phyloP scores from a whole-genome alignment of 352 stramenopile genomes.

The Pythium phragmitis region DNA sequence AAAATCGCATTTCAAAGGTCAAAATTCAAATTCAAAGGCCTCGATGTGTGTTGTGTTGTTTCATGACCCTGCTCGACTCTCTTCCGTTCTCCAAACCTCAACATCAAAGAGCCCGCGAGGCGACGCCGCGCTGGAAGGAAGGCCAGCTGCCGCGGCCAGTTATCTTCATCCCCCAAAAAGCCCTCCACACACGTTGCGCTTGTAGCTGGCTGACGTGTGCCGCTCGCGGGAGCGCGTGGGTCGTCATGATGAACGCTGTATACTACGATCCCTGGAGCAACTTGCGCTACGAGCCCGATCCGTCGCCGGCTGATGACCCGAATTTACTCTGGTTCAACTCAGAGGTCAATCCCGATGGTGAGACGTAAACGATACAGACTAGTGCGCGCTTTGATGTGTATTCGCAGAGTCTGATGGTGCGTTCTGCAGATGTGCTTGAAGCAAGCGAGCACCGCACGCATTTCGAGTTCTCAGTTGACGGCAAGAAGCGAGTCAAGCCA shows the following conservation, averaged over 20 bases:
- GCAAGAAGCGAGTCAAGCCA: conserved; percentile 69
- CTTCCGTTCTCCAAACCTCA: conserved; percentile 24
- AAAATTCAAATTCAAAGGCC: conserved; percentile 38
- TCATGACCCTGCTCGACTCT: conserved; percentile 8
- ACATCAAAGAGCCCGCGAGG: conserved; percentile 15
- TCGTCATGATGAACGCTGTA: conserved; percentile 18
- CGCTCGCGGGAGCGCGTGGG: background rate
- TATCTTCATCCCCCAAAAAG: background rate
- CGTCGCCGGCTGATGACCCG: conserved; percentile 18
- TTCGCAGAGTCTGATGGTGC: background rate
- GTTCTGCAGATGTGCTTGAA: conserved; percentile 66
- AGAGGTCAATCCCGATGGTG: conserved; percentile 55
- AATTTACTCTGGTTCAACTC: conserved; percentile 68
- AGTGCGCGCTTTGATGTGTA: background rate
- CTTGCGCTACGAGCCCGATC: conserved; percentile 27
- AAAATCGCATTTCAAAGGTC: conserved; percentile 19
- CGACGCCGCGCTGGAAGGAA: background rate
- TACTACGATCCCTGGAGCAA: conserved; percentile 29
- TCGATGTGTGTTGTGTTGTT: conserved; percentile 14
- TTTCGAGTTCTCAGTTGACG: conserved; percentile 77
- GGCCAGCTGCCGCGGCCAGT: too few species aligned
- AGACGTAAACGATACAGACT: background rate
- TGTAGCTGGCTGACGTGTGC: background rate
- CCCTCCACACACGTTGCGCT: background rate
- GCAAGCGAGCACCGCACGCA: conserved; percentile 62